phyloP scores from a whole-genome alignment of 2,329 filamentous ascomycete genomes.

The Penicillium digitatum region DNA sequence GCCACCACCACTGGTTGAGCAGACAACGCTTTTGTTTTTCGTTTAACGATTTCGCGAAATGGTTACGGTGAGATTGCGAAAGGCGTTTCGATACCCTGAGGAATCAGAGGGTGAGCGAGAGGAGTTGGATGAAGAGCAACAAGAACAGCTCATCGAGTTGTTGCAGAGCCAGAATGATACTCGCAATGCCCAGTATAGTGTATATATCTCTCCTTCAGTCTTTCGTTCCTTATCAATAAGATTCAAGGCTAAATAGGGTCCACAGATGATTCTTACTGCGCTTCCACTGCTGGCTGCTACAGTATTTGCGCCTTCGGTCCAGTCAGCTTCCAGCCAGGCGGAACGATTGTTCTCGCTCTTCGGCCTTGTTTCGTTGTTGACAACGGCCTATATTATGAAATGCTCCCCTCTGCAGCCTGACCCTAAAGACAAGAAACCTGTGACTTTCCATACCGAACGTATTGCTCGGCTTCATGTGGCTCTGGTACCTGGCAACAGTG shows the following conservation, averaged over 20 bases:
- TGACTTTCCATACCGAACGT: conserved; percentile 18
- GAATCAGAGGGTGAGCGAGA: conserved; percentile 57
- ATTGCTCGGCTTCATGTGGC: conserved; percentile 20
- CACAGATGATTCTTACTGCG: conserved; percentile 34
- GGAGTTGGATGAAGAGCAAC: conserved; percentile 68
- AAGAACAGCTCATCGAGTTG: conserved; percentile 40
- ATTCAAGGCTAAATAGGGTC: conserved; percentile 1
- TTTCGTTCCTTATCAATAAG: not conserved
- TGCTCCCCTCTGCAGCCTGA: conserved; percentile 28
- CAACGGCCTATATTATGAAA: conserved; percentile 39
- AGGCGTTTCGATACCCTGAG: conserved; percentile 70
- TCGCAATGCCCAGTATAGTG: conserved; percentile 41
- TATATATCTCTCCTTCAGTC: conserved; percentile 22
- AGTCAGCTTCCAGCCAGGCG: conserved; percentile 20
- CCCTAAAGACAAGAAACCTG: conserved; percentile 30
- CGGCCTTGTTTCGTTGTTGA: conserved; percentile 35
- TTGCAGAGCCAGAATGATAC: conserved; percentile 37
- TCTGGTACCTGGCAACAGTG: conserved; percentile 28
- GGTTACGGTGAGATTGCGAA: conserved; percentile 63
- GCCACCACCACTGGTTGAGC: not conserved
- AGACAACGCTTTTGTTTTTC: conserved; percentile 1
- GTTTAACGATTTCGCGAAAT: conserved; percentile 20
- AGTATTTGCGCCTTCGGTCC: conserved; percentile 32
- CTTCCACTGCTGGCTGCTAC: conserved; percentile 34
- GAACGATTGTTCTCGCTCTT: conserved; percentile 31